These are phyloP conservation scores for Hymenoscyphus occultus DNA, from an alignment of 2,329 filamentous ascomycete species.

Conservation along the genomic window DNA sequence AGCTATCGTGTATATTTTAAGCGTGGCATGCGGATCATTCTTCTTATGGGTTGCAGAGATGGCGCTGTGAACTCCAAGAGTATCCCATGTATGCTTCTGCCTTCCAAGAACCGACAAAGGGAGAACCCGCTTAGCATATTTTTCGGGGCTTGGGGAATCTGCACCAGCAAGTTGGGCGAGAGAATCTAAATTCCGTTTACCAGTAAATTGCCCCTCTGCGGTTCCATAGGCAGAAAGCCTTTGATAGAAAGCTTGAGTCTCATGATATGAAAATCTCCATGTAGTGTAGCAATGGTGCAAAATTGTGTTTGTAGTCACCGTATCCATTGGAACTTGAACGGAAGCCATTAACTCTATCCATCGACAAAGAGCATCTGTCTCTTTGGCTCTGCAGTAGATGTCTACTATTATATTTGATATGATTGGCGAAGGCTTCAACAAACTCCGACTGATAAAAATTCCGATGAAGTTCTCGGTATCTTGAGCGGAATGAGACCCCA, in stretches of 20 bases:
- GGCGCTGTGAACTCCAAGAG: constrained; percentile 14
- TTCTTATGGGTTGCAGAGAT: constrained; percentile 27
- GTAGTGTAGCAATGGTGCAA: constrained; percentile 27
- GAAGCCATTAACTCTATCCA: constrained; percentile 32
- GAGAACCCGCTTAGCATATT: constrained; percentile 12
- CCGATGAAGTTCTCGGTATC: constrained; percentile 33
- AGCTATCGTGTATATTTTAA: constrained; percentile 31
- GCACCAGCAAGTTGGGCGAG: constrained; percentile 24
- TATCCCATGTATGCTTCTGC: constrained; percentile 9
- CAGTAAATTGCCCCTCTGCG: neutral
- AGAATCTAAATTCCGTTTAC: constrained; percentile 22
- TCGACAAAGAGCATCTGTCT: constrained; percentile 30
- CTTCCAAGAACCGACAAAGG: constrained; percentile 12
- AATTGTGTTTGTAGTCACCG: constrained; percentile 33
- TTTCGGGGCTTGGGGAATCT: constrained; percentile 8
- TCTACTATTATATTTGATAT: constrained; percentile 31
- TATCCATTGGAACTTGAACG: constrained; percentile 22
- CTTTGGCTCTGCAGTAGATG: constrained; percentile 29
- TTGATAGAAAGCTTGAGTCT: constrained; percentile 26
- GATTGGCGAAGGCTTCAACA: constrained; percentile 24
- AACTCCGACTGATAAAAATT: constrained; percentile 23
- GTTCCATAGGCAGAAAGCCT: constrained; percentile 9
- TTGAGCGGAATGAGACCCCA: constrained; percentile 27
- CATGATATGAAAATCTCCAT: constrained; percentile 28
- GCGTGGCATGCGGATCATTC: constrained; percentile 19